These are phyloP conservation scores for Barbarea vulgaris DNA, from an alignment of 345 rosid species.

Conservation along the genomic window DNA sequence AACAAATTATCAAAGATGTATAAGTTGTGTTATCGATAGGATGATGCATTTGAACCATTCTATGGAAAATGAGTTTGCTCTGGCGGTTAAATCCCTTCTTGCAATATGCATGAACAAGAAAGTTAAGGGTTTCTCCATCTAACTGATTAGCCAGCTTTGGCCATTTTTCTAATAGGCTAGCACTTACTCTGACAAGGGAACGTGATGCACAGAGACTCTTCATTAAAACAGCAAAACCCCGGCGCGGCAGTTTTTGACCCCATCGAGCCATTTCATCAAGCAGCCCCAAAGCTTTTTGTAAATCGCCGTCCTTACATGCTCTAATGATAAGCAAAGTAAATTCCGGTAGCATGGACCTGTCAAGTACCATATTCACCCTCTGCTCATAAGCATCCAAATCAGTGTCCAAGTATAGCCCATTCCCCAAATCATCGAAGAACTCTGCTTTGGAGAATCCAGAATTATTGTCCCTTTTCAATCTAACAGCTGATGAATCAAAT, in stretches of 20 bases:
- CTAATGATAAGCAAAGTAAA: conserved; percentile 51
- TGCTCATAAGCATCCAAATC: conserved; percentile 61
- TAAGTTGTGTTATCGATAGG: conserved; percentile 48
- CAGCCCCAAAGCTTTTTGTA: conserved; percentile 46
- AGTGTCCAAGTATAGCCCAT: conserved; percentile 79
- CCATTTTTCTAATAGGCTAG: conserved; percentile 52
- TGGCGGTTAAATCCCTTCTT: conserved; percentile 54
- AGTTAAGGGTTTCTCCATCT: conserved; percentile 58
- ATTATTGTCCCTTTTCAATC: conserved; percentile 71
- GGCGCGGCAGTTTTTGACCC: conserved; percentile 66
- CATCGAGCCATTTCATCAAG: conserved; percentile 63
- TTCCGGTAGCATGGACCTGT: conserved; percentile 54
- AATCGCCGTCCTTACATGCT: conserved; percentile 51
- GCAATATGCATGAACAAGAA: conserved; percentile 62
- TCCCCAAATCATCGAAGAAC: conserved; percentile 77
- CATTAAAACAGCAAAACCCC: conserved; percentile 46
- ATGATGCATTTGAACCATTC: conserved; percentile 52
- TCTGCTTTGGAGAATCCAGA: conserved; percentile 57
- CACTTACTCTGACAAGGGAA: conserved; percentile 45
- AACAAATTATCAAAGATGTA: conserved; percentile 50
- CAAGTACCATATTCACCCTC: conserved; percentile 49
- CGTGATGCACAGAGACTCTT: conserved; percentile 51
- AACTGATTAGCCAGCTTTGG: conserved; percentile 58
- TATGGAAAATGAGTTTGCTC: conserved; percentile 50
- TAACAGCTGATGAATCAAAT: conserved; percentile 59